phyloP scores from a whole-genome alignment of 2,329 filamentous ascomycete genomes.

The Neurospora sp. region DNA sequence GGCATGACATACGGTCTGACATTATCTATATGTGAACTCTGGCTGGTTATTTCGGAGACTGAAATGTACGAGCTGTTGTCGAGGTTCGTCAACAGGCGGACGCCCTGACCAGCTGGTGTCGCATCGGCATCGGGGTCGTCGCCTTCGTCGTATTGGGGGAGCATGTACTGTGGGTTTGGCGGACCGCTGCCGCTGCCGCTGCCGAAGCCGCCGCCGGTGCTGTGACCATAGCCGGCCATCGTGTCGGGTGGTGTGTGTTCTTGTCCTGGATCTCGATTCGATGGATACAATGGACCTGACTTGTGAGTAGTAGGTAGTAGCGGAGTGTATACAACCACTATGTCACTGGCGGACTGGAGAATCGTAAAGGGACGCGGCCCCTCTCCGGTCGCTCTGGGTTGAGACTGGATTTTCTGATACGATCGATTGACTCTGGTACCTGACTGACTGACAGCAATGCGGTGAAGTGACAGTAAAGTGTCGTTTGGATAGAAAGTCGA shows the following conservation, averaged over 20 bases:
- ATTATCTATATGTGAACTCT: neutral
- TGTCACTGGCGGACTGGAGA: neutral
- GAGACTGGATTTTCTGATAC: neutral
- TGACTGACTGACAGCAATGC: neutral
- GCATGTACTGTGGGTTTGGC: constrained; percentile 41
- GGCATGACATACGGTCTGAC: neutral
- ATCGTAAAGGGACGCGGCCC: neutral
- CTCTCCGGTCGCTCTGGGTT: neutral
- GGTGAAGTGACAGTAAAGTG: neutral
- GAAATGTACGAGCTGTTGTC: neutral
- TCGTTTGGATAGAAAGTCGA: neutral
- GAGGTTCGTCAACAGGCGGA: constrained; percentile 44
- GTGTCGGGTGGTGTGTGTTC: neutral
- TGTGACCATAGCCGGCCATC: neutral
- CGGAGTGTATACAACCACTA: neutral
- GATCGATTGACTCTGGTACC: neutral
- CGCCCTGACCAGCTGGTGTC: constrained; percentile 39
- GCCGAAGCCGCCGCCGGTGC: neutral
- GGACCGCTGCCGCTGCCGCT: constrained; percentile 22
- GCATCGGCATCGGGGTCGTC: constrained; percentile 26
- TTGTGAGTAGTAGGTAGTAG: neutral
- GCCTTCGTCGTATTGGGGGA: constrained; percentile 47
- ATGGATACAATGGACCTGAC: neutral
- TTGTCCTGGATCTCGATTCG: neutral
- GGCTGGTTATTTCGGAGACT: neutral